These are phyloP conservation scores for Coffea eugenioides DNA, from an alignment of 257 asterid genomes.

Conservation along the genomic window DNA sequence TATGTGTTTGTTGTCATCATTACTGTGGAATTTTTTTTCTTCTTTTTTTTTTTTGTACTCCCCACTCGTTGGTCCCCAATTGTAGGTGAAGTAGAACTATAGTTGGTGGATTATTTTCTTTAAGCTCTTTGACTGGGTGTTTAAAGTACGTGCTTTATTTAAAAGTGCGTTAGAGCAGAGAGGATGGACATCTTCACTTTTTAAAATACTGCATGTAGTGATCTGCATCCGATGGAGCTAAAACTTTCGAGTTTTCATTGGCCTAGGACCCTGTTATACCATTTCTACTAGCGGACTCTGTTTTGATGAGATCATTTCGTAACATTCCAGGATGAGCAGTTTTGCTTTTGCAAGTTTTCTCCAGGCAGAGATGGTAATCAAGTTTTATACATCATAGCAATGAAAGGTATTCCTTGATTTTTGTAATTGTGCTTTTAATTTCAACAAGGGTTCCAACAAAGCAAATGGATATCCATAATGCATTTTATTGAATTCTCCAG, in stretches of 20 bases:
- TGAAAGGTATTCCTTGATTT: constrained; percentile 42
- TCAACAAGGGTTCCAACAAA: neutral
- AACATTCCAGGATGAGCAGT: constrained; percentile 63
- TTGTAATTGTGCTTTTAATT: constrained; percentile 7
- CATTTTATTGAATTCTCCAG: constrained; percentile 30
- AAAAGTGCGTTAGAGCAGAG: neutral
- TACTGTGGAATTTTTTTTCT: too few species aligned
- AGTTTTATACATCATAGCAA: constrained; percentile 58
- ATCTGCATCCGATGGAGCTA: neutral
- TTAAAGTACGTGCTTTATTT: neutral
- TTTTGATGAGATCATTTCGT: constrained; percentile 17
- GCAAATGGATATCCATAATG: constrained; percentile 8
- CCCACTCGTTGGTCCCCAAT: neutral
- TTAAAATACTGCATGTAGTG: neutral
- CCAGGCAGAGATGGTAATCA: constrained; percentile 52
- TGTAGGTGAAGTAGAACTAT: neutral
- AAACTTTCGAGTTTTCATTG: neutral
- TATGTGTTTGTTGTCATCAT: neutral
- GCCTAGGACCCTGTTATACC: neutral
- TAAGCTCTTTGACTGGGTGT: neutral
- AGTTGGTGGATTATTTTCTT: neutral
- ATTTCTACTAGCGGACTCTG: neutral
- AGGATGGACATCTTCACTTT: neutral
- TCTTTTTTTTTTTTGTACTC: too few species aligned
- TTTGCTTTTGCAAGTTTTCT: constrained; percentile 79